These are phyloP conservation scores for Trypanosoma rangeli DNA, from an alignment of 208 protist genomes.

Conservation along the genomic window DNA sequence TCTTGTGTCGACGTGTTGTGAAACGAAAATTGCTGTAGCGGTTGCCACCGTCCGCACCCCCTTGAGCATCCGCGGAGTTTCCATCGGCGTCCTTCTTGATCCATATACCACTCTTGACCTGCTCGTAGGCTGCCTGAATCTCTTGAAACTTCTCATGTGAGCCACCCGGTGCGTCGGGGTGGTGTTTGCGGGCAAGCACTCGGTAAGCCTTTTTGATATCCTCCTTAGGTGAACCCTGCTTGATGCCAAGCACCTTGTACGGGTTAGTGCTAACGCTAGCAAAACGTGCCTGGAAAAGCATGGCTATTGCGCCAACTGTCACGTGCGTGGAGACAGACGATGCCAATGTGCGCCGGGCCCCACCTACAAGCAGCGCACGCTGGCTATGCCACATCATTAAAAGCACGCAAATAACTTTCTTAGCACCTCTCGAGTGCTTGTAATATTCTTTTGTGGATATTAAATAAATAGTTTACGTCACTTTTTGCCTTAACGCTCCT, in stretches of 20 bases:
- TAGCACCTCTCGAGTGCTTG: neutral
- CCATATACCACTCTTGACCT: constrained; percentile 87
- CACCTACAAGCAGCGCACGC: constrained; percentile 9
- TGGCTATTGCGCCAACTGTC: constrained; percentile 10
- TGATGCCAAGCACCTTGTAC: constrained; percentile 91
- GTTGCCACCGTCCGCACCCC: constrained; percentile 46
- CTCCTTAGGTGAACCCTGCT: constrained; percentile 72
- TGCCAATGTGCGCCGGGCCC: constrained; percentile 18
- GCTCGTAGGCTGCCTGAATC: constrained; percentile 90
- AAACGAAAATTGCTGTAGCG: constrained; percentile 89
- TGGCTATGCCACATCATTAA: constrained; percentile 22
- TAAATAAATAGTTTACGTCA: too few species aligned
- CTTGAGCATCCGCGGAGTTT: constrained; percentile 36
- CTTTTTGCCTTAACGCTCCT: too few species aligned
- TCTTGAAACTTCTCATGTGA: constrained; percentile 88
- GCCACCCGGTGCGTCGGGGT: constrained; percentile 88
- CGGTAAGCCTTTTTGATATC: constrained; percentile 92
- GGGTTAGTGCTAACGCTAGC: constrained; percentile 66
- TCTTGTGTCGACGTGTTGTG: constrained; percentile 79
- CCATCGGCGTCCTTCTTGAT: constrained; percentile 56
- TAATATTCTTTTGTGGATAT: neutral
- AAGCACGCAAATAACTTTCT: neutral
- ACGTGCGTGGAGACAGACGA: constrained; percentile 11
- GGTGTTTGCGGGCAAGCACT: constrained; percentile 84
- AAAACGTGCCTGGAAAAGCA: constrained; percentile 34